Base-by-base conservation (phyloP, 257 asterid genomes). In the Fraxinus cuspidata region DNA sequence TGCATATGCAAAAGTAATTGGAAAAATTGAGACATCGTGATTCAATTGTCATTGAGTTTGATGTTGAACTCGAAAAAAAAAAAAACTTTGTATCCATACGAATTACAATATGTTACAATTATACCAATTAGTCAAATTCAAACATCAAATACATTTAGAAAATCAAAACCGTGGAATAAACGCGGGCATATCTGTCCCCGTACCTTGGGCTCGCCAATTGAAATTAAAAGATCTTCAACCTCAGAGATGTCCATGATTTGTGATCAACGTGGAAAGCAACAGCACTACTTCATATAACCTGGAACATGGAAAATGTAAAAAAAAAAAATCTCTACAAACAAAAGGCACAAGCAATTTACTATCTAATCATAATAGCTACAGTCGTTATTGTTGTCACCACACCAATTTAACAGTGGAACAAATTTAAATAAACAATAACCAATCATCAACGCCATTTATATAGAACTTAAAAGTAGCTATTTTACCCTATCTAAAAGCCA, bases 121-220 rank as follows among this genome's bases (percentile, higher is more conserved):
- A 75, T 70, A 76, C 16, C 73, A 44, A 58, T 34, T 23, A 35
- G 35, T 32, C 49, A 32, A 21, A 67, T 44, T 28, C 74, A 67
- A 74, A 74, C 56, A 28, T 75, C 53, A 71, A 69, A 66, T 40
- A 58, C 37, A 15, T 49, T 63, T 31, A 51, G 23, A 65, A 79
- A 51, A 32, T 75, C 40, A 27, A 76, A 31, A 71, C 56, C 74
- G 13, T n/a, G 1, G 51, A 56, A 34, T 13, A 74, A 58, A 74
- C 70, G 77, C 79, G 58, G 34, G 42, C 15, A 67, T 60, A 42
- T 37, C 40, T 28, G 70, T 29, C 40, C 49, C 74, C 76, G 71
- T 87, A 94, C 98, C 98, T 94, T 94, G 72, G 98, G 97, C 85
- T 94, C 98, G n/a, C 97, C 96, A 82, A 92, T 89, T 74, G 92